phyloP scores from a whole-genome alignment of 2,329 filamentous ascomycete genomes.

The Colletotrichum australisinense region DNA sequence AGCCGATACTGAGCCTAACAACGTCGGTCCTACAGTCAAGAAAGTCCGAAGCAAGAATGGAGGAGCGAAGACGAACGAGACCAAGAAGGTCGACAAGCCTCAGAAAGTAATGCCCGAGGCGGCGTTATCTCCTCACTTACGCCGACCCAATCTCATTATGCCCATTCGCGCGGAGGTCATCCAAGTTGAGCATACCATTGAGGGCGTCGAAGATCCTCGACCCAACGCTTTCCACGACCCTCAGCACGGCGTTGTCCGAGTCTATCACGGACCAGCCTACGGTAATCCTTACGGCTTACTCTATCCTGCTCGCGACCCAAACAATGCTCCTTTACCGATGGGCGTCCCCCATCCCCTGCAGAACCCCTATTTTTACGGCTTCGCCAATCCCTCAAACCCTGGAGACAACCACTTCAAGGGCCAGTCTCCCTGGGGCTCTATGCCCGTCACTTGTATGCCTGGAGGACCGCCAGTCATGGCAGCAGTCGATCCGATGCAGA shows the following conservation, averaged over 20 bases:
- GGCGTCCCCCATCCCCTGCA: constrained; percentile 56
- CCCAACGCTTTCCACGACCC: constrained; percentile 71
- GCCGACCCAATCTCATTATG: constrained; percentile 58
- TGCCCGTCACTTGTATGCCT: constrained; percentile 15
- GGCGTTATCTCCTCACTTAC: constrained; percentile 44
- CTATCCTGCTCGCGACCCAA: constrained; percentile 55
- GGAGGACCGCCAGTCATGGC: constrained; percentile 18
- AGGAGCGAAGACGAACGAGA: constrained; percentile 23
- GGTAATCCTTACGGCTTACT: constrained; percentile 60
- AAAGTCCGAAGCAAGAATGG: constrained; percentile 1
- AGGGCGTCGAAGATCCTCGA: constrained; percentile 62
- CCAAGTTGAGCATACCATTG: constrained; percentile 67
- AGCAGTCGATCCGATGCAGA: constrained; percentile 18
- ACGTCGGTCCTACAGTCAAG: constrained; percentile 20
- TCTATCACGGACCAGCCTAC: constrained; percentile 68
- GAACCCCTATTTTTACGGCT: constrained; percentile 57
- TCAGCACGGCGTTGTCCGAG: constrained; percentile 62
- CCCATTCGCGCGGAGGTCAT: constrained; percentile 61
- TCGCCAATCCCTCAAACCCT: constrained; percentile 40
- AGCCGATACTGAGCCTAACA: not conserved
- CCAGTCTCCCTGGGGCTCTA: constrained; percentile 30
- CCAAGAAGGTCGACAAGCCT: constrained; percentile 28
- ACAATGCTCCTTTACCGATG: constrained; percentile 48
- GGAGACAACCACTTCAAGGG: constrained; percentile 24
- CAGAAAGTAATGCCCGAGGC: constrained; percentile 39